phyloP scores from a whole-genome alignment of 2,329 filamentous ascomycete species.

The Dothidotthia symphoricarpi region DNA sequence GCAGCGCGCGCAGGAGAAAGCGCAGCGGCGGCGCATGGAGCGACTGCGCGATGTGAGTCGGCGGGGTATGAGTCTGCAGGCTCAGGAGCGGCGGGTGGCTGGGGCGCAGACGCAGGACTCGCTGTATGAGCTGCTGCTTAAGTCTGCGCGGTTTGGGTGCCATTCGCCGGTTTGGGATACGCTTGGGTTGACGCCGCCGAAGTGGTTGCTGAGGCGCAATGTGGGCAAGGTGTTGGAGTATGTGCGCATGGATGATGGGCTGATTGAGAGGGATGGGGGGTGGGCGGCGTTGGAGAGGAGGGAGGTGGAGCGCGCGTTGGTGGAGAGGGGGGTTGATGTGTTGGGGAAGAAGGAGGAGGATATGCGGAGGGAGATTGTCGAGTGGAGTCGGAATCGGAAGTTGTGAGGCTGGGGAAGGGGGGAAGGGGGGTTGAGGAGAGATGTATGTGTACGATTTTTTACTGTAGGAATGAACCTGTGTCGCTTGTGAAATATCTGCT shows the following conservation, averaged over 20 bases:
- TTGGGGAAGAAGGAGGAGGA: slow-evolving; percentile 30
- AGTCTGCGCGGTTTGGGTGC: slow-evolving; percentile 22
- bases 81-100: slow-evolving; percentile 1
- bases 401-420: no score
- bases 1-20: slow-evolving; percentile 54
- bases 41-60: slow-evolving; percentile 14
- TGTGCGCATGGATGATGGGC: slow-evolving; percentile 66
- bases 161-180: slow-evolving; percentile 37
- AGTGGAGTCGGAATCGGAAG: slow-evolving; percentile 12
- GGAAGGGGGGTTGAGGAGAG: no score
- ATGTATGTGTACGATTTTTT: no score
- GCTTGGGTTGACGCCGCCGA: slow-evolving; percentile 43
- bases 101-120: slow-evolving; percentile 4
- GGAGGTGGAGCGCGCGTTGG: slow-evolving; percentile 69
- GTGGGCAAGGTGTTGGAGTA: slow-evolving; percentile 60
- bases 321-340: slow-evolving; percentile 50
- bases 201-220: slow-evolving; percentile 55
- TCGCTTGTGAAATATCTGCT: no score
- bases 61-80: slow-evolving; percentile 19
- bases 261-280: slow-evolving; percentile 65
- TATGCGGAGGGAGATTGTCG: slow-evolving; percentile 23
- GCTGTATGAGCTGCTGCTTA: slow-evolving; percentile 18
- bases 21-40: slow-evolving; percentile 44
- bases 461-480: no score
- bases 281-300: slow-evolving; percentile 56